These are phyloP conservation scores for Daldinia caldariorum DNA, from an alignment of 495 filamentous ascomycete species.

Conservation along the genomic window DNA sequence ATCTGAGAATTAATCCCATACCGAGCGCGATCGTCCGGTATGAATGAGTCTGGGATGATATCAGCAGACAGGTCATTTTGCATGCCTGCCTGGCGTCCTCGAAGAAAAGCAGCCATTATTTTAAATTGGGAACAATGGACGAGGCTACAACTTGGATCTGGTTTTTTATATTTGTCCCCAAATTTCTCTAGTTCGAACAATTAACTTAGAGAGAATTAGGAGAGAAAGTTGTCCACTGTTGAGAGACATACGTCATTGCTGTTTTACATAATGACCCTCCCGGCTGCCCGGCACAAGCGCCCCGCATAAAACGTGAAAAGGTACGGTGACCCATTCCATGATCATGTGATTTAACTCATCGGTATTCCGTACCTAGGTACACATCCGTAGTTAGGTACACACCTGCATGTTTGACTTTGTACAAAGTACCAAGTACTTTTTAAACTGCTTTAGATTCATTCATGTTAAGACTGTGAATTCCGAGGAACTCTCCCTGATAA, in stretches of 20 bases:
- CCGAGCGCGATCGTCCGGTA: constrained; percentile 82
- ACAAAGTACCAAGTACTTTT: too few species aligned
- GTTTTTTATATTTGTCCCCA: not conserved
- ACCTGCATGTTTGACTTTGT: not conserved
- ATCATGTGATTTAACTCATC: not conserved
- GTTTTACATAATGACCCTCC: constrained; percentile 13
- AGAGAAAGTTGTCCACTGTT: not conserved
- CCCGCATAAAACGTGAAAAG: not conserved
- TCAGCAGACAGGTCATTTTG: constrained; percentile 88
- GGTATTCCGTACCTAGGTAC: too few species aligned
- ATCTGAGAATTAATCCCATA: constrained; percentile 91
- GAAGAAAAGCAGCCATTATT: constrained; percentile 83
- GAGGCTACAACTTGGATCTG: not conserved
- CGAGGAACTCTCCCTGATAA: too few species aligned
- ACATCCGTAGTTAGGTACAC: too few species aligned
- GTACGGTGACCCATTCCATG: too few species aligned
- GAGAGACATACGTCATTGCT: constrained; percentile 31
- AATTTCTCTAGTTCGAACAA: not conserved
- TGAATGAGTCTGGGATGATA: constrained; percentile 76
- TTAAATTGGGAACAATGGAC: not conserved
- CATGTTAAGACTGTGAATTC: too few species aligned
- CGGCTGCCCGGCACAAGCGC: constrained; percentile 1
- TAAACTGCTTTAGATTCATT: too few species aligned
- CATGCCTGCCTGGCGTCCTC: constrained; percentile 92
- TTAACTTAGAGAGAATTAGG: not conserved